Evolutionary conservation across 2,329 filamentous ascomycete species (phyloP).

Genomic region (Clonostachys sp.): DNA sequence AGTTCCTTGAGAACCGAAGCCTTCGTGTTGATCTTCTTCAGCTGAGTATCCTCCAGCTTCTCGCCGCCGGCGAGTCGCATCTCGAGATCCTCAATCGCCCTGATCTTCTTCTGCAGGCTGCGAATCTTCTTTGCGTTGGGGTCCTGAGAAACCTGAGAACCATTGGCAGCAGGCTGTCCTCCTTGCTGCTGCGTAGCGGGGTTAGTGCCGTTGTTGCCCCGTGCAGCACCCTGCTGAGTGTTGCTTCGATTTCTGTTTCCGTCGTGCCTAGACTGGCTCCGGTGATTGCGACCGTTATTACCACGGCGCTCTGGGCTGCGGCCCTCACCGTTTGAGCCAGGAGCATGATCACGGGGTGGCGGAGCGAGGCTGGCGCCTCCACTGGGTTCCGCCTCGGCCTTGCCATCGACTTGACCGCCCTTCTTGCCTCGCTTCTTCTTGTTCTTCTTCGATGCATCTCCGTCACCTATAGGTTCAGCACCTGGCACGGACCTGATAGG

Average conservation of each 20-base stretch:
- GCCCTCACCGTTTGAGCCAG: conserved; percentile 42
- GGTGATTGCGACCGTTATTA: conserved; percentile 37
- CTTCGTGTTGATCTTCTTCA: conserved; percentile 97
- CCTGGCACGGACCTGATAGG: conserved; percentile 63
- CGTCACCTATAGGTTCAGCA: conserved; percentile 59
- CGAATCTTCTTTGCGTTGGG: conserved; percentile 94
- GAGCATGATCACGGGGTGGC: conserved; percentile 29
- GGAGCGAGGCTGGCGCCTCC: conserved; percentile 42
- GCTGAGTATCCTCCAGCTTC: conserved; percentile 96
- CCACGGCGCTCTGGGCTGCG: conserved; percentile 65
- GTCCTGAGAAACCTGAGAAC: conserved; percentile 34
- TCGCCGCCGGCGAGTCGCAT: conserved; percentile 93
- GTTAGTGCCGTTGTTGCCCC: conserved; percentile 16
- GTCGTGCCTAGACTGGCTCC: conserved; percentile 52
- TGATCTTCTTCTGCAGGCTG: conserved; percentile 92
- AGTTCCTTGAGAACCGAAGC: conserved; percentile 79
- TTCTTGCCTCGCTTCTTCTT: conserved; percentile 98
- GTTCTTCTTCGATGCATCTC: conserved; percentile 81
- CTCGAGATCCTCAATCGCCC: conserved; percentile 96
- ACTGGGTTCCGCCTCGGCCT: conserved; percentile 37
- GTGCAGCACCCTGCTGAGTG: conserved; percentile 32
- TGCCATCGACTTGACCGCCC: conserved; percentile 65
- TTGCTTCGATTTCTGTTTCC: conserved; percentile 44
- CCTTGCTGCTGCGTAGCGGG: conserved; percentile 31
- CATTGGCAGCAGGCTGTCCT: conserved; percentile 34